Conservation (phyloP, 2,329 filamentous ascomycete genomes). For the Colletotrichum brevisporum region DNA sequence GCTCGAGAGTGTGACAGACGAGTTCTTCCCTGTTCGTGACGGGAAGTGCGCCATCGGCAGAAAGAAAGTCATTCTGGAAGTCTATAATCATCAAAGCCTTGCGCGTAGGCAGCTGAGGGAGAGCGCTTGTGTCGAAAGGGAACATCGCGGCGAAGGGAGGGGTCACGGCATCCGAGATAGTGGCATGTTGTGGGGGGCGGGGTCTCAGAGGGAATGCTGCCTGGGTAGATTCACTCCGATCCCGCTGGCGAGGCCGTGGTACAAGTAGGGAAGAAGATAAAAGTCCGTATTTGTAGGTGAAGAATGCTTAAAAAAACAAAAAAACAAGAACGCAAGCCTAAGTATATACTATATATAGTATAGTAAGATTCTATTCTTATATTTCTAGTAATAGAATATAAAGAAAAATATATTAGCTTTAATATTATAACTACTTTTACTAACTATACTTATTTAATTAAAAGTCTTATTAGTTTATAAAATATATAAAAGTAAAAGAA, state of each 20-base stretch:
- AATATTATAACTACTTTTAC: no score
- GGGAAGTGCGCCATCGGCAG: conserved; percentile 75
- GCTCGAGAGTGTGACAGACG: conserved; percentile 73
- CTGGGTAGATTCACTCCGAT: no score
- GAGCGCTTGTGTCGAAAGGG: conserved; percentile 67
- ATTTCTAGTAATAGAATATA: not conserved
- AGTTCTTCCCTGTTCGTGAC: conserved; percentile 76
- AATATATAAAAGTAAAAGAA: not conserved
- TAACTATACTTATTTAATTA: no score
- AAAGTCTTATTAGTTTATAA: not conserved
- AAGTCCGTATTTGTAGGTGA: no score
- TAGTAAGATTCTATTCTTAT: not conserved
- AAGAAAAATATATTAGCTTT: no score
- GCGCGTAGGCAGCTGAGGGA: conserved; percentile 71
- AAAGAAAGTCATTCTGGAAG: conserved; percentile 91
- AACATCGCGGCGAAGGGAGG: conserved; percentile 59
- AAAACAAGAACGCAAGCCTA: not conserved
- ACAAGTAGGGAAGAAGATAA: no score
- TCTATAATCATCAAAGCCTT: conserved; percentile 87
- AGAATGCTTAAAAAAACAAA: not conserved
- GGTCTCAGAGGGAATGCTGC: not conserved
- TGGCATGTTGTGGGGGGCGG: conserved; percentile 1
- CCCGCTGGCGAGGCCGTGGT: no score
- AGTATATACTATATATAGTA: not conserved
- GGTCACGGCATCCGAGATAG: not conserved